Base-by-base conservation (phyloP, 1,284 basidiomycete species). In the Cutaneotrichosporon dermatis region DNA sequence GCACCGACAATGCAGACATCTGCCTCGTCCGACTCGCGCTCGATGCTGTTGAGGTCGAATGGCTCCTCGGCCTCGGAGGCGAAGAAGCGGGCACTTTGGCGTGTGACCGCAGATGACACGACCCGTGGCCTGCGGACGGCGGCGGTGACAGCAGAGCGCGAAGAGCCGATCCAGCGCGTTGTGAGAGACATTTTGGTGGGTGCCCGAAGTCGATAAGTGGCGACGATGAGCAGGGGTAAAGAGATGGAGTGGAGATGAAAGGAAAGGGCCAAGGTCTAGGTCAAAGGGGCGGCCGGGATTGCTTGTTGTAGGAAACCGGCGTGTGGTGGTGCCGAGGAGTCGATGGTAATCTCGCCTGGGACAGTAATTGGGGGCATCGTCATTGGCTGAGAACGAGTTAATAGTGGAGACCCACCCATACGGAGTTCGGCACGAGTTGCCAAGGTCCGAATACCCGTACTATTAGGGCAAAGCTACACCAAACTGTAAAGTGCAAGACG, bases 1-100 rank as follows among this genome's bases (percentile, higher is more conserved):
- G 85, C 94, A 33, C 95, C 95, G 64, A 98, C 93, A 70, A 99
- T 97, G 76, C 93, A 93, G 40, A 98, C 93, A 70, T 99, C 95
- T 52, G 92, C 92, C 64, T 94, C 87, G 71, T 95, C 92, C 57
- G 86, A 84, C 33, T 85, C 85, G 10, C 92, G 84, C 66, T 94
- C 89, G 35, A 92, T 82, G 34, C 58, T 63, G 33, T 69, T 63
- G 6, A 71, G 75, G 61, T 78, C 70, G 61, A 75, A 78, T 15
- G 61, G 58, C 35, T 58, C 61, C 55, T 69, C 62, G 33, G 58
- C 58, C 37, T 63, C 61, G 42, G 72, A 71, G 12, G 73, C 73
- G 54, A 56, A 65, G 53, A 37, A 55, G 57, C 63, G 63, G 40
- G 33, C 35, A n/a, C 51, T 50, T 15, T 51, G 37, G 40, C 55